Evolutionary conservation across 805 yeast species (phyloP), one percentile per base, ranked within the genome.

Genomic region (Scheffersomyces coipomensis): DNA sequence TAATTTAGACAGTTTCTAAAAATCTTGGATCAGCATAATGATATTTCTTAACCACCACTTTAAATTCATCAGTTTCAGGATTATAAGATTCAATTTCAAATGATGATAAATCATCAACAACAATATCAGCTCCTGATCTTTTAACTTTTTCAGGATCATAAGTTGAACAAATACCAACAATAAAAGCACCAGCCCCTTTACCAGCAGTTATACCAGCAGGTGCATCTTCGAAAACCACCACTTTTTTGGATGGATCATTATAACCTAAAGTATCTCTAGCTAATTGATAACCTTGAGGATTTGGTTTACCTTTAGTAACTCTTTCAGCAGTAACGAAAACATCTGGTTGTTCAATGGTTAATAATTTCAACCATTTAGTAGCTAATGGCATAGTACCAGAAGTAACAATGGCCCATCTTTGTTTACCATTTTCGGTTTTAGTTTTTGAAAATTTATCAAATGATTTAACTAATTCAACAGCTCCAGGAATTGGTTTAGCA

Each of bases 201-300:
- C 95, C 95, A 29, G 95, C 91, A 52, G 77, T 66, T 47, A 86
- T 79, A 58, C 96, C 95, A 35, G 93, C 90, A 43, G 89, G 91
- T 33, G 95, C 95, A 59, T 87, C 96, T 68, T 87, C 96, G 56
- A 87, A 87, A 36, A 84, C 89, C 31, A 86, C 81, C 39, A 66
- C 72, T 52, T 68, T 67, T 48, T 64, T 58, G 38, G 49, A 44
- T 22, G 58, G 40, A 25, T 52, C 45, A 42, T 63, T 62, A 50
- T 65, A 69, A 19, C 75, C 74, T 48, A 74, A 62, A 30, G 71
- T 50, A 42, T 65, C 53, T 60, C 77, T 71, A 45, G 87, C 88
- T 56, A 68, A 59, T 47, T 76, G 69, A 70, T 87, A 87, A 39
- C 95, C 93, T 69, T 82, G 83, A 31, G 96, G 95, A 66, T 85